These are phyloP conservation scores for Xylaria bambusicola DNA, from an alignment of 495 filamentous ascomycete genomes.

Conservation along the genomic window DNA sequence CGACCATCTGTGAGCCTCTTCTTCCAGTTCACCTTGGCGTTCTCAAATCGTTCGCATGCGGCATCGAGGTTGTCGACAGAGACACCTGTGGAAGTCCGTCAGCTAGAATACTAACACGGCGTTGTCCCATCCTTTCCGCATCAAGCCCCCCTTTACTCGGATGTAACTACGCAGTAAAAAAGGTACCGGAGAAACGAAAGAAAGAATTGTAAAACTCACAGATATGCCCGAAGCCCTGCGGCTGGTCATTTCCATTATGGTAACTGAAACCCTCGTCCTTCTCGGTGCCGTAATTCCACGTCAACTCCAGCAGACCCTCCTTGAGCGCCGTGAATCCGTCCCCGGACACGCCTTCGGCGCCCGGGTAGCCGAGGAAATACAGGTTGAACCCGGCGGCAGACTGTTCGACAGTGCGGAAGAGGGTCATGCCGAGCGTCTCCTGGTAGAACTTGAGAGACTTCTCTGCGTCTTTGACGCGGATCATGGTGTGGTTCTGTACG, in stretches of 20 bases:
- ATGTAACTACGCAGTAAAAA: not conserved
- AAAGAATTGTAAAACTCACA: constrained; percentile 58
- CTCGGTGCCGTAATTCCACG: constrained; percentile 97
- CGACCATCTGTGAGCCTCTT: constrained; percentile 89
- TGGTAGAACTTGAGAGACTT: constrained; percentile 86
- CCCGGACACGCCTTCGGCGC: constrained; percentile 49
- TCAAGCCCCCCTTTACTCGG: too few species aligned
- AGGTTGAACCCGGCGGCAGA: constrained; percentile 76
- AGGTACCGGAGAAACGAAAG: not conserved
- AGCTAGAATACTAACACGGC: constrained; percentile 21
- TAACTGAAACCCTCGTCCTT: constrained; percentile 82
- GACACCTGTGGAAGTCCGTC: constrained; percentile 54
- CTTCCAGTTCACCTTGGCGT: constrained; percentile 82
- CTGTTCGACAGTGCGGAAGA: constrained; percentile 72
- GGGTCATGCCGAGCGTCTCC: constrained; percentile 83
- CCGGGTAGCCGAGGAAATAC: constrained; percentile 87
- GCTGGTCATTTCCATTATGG: constrained; percentile 88
- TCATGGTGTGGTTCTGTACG: constrained; percentile 84
- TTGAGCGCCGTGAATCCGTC: constrained; percentile 58
- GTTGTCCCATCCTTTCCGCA: too few species aligned
- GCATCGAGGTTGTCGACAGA: constrained; percentile 87
- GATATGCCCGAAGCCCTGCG: constrained; percentile 92
- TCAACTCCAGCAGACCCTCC: constrained; percentile 87
- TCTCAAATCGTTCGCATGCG: constrained; percentile 83
- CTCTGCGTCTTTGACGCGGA: constrained; percentile 88